Evolutionary conservation across 73 alveolate species (phyloP), one percentile per base, ranked within the genome.

Genomic region (Halteria grandinella): DNA sequence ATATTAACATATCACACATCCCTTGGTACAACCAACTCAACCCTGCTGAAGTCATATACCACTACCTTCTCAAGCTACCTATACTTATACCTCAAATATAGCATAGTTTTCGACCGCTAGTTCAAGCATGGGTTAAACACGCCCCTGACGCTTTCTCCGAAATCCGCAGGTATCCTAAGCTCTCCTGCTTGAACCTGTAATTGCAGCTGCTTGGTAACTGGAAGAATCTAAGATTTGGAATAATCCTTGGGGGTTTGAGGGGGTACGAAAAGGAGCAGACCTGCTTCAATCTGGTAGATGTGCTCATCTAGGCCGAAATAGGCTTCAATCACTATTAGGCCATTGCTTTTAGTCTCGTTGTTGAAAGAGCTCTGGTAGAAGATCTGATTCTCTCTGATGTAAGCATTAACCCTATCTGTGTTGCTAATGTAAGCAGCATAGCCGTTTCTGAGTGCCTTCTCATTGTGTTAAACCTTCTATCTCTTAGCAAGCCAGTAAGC

Each of bases 231-330:
- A 7, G 54, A 2, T 27, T 28, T 40, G 4, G 11, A 2, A 45
- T 45, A 66, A 21, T 43, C 64, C 18, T 21, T 7, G 7, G 31
- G 29, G 45, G 54, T 36, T 45, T 66, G 17, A 2, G 81, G 81
- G 11, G 45, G 7, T 4, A 25, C 14, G 29, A 25, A 66, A 6
- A 40, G 41, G 5, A 66, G 33, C 1, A 27, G 17, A 3, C 54
- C 81, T 4, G 81, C 64, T 21, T 66, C 81, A 12, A 66, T 48
- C 18, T 66, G n/a, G 48, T 66, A 66, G 28, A 66, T 48, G 32
- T 66, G 81, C 18, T 40, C 69, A 5, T 47, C 51, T 17, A 66
- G 25, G 12, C 81, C 81, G 31, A 39, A 40, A 47, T 66, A 66
- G 17, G 69, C 81, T 48, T 66, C 81, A 45, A 66, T 31, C 0